Percentiles rank a stretch among this genome's conserved stretches.
Conservation (phyloP, 208 protist genomes). For the Strigomonas culicis region DNA sequence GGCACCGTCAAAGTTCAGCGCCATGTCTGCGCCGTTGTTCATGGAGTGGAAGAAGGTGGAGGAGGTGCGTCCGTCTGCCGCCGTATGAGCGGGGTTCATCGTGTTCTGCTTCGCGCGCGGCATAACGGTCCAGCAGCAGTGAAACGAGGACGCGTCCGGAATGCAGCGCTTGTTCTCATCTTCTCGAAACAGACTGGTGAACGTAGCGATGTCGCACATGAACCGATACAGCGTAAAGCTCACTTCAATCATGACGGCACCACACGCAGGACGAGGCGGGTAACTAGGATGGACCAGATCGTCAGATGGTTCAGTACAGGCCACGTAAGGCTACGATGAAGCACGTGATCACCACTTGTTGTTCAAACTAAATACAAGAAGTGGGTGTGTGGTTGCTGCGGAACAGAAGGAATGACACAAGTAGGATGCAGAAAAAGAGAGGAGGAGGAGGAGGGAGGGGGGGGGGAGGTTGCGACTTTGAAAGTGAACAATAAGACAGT, state of each 20-base stretch:
- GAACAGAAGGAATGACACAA: background rate
- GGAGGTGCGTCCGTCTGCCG: constrained; percentile 20
- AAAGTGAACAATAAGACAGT: background rate
- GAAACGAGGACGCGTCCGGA: constrained; percentile 56
- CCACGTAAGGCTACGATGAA: too few relatives aligned
- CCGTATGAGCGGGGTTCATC: constrained; percentile 12
- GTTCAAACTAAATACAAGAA: too few relatives aligned
- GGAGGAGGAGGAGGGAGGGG: background rate
- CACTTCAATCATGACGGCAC: constrained; percentile 39
- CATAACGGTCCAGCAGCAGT: constrained; percentile 54
- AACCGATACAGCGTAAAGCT: constrained; percentile 80
- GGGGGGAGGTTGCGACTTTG: background rate
- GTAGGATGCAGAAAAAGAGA: background rate
- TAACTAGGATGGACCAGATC: constrained; percentile 12
- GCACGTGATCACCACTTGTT: too few relatives aligned
- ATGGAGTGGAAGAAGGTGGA: constrained; percentile 47
- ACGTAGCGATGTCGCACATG: constrained; percentile 63
- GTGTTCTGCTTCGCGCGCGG: constrained; percentile 28
- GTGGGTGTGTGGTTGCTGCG: too few relatives aligned
- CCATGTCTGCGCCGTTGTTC: constrained; percentile 48
- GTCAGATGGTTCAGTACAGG: too few relatives aligned
- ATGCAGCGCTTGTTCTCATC: constrained; percentile 51
- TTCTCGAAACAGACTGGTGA: constrained; percentile 53
- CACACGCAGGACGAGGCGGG: constrained; percentile 9
- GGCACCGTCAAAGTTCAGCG: constrained; percentile 39